phyloP scores from a whole-genome alignment of 2,329 filamentous ascomycete species.

The Lasiodiplodia gonubiensis region DNA sequence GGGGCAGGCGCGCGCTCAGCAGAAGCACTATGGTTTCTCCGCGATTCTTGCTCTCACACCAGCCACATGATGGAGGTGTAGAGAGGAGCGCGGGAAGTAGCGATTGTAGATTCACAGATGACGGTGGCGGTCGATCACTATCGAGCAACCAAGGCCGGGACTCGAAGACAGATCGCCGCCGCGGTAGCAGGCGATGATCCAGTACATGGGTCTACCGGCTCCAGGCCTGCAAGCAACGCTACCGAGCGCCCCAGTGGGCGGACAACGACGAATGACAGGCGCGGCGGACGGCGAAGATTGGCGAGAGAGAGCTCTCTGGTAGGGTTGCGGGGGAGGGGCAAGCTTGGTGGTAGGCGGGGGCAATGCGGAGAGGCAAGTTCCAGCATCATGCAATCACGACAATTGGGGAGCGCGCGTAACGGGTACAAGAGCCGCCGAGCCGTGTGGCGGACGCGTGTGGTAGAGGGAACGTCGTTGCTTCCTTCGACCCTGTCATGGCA shows the following conservation, averaged over 20 bases:
- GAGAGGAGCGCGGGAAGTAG: slow-evolving; percentile 7
- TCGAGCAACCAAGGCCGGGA: slow-evolving; percentile 20
- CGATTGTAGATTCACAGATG: slow-evolving; percentile 27
- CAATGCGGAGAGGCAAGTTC: slow-evolving; percentile 19
- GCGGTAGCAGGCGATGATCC: slow-evolving; percentile 21
- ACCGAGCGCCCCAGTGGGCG: neutral
- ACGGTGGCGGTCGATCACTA: slow-evolving; percentile 22
- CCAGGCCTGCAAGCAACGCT: slow-evolving; percentile 18
- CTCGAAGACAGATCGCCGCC: slow-evolving; percentile 14
- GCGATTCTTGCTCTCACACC: slow-evolving; percentile 14
- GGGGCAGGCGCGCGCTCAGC: slow-evolving; percentile 15
- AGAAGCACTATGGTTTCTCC: slow-evolving; percentile 3
- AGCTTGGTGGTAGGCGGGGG: slow-evolving; percentile 23
- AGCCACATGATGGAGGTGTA: slow-evolving; percentile 17
- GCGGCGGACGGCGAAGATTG: slow-evolving; percentile 16
- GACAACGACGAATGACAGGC: slow-evolving; percentile 5
- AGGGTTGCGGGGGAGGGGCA: slow-evolving; percentile 13
- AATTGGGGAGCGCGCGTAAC: neutral
- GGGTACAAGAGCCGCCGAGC: neutral
- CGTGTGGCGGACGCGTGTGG: neutral
- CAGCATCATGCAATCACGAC: slow-evolving; percentile 21
- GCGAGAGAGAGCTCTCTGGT: neutral
- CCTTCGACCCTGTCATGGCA: slow-evolving; percentile 9
- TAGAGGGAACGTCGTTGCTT: slow-evolving; percentile 8
- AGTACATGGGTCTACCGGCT: slow-evolving; percentile 26